Conservation (phyloP, 1,284 basidiomycete species). For the Trichosporon sp. region DNA sequence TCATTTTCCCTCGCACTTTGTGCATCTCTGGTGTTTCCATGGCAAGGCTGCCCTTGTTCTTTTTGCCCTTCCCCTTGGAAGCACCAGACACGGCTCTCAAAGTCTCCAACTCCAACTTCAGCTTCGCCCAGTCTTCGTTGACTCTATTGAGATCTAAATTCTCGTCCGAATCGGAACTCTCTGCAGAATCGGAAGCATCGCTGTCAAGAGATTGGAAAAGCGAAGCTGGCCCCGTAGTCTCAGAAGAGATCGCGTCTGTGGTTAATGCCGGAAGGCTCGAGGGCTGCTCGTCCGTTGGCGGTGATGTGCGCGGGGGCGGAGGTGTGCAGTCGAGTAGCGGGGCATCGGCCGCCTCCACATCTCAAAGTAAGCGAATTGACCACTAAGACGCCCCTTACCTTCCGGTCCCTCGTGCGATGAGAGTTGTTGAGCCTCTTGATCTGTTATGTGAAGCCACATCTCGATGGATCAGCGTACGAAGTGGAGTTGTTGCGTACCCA, state of each 20-base stretch:
- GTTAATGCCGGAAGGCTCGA: background rate
- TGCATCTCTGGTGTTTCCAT: conserved; percentile 58
- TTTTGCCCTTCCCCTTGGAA: conserved; percentile 47
- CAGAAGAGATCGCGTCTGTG: background rate
- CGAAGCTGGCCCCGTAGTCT: conserved; percentile 17
- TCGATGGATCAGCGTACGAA: conserved; percentile 47
- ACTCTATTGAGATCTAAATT: conserved; percentile 63
- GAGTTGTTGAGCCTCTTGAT: conserved; percentile 63
- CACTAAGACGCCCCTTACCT: too few species aligned
- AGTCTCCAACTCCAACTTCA: conserved; percentile 61
- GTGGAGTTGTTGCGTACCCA: conserved; percentile 67
- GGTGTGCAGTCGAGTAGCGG: background rate
- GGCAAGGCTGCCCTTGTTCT: conserved; percentile 44
- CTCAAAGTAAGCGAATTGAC: too few species aligned
- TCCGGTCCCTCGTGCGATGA: background rate
- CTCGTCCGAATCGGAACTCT: conserved; percentile 41
- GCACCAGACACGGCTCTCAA: conserved; percentile 33
- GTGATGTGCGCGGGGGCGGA: background rate
- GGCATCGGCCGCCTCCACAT: background rate
- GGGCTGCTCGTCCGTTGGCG: background rate
- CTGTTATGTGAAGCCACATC: conserved; percentile 70
- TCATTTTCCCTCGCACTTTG: conserved; percentile 63
- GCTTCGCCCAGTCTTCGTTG: conserved; percentile 54
- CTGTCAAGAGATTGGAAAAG: conserved; percentile 42
- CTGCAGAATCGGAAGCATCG: conserved; percentile 23